Percentiles rank a stretch among this genome's conserved stretches.
phyloP scores from a whole-genome alignment of 805 yeast genomes.

The Candida gorgasii region DNA sequence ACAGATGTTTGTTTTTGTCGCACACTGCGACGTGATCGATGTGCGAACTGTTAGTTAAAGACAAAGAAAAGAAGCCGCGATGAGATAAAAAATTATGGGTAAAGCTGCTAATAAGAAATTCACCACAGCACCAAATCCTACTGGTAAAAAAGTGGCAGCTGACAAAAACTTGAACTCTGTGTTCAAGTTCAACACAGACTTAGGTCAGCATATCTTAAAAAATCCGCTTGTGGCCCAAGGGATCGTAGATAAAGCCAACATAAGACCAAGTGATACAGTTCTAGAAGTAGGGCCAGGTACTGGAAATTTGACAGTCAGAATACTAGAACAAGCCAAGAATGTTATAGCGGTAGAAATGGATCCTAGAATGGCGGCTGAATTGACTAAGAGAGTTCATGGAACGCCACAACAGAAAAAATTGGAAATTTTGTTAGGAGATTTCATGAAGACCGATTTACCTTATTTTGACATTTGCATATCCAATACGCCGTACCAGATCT shows the following conservation, averaged over 20 bases:
- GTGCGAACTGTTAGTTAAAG: too few relatives aligned
- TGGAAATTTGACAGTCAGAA: conserved; percentile 92
- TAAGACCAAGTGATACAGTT: conserved; percentile 89
- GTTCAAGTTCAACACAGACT: conserved; percentile 93
- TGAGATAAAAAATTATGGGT: conserved; percentile 43
- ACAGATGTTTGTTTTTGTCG: too few relatives aligned
- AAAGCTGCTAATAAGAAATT: conserved; percentile 68
- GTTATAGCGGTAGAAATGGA: conserved; percentile 98
- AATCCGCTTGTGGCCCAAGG: conserved; percentile 98
- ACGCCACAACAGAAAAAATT: conserved; percentile 91
- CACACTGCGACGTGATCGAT: too few relatives aligned
- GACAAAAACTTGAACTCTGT: conserved; percentile 76
- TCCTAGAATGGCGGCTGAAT: conserved; percentile 99
- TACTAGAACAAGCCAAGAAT: conserved; percentile 86
- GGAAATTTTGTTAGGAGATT: conserved; percentile 91
- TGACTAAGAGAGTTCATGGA: conserved; percentile 96
- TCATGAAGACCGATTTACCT: conserved; percentile 92
- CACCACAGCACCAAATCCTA: conserved; percentile 43
- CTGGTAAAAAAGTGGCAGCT: conserved; percentile 63
- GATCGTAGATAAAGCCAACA: conserved; percentile 93
- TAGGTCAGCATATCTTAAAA: conserved; percentile 96
- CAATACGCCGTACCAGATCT: conserved; percentile 96
- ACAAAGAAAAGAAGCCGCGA: conserved; percentile 9
- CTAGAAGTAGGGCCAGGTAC: conserved; percentile 99
- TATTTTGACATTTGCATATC: conserved; percentile 95